Base-by-base conservation (phyloP, 106 monocot genomes). In the Narthecium ossifragum region DNA sequence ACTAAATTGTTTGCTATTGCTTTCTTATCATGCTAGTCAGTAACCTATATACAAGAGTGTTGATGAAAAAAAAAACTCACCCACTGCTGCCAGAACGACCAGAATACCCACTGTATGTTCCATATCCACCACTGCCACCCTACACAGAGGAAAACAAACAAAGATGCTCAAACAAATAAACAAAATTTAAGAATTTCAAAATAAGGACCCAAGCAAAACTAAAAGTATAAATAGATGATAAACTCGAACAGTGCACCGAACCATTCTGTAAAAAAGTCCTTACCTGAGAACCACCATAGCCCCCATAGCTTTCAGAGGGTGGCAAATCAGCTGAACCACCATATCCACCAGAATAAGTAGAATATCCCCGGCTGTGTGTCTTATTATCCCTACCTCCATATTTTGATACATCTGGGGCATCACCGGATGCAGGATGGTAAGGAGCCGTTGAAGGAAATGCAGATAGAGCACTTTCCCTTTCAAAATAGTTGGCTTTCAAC, bases 401-500 rank as follows among this genome's bases (percentile, higher is more conserved):
- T 54, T 78, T 75, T 63, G 90, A 53, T 2, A 55, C 75, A 45
- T 81, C 78, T 23, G 79, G 48, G 62, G 64, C 34, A 59, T 72
- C 73, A 67, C 41, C 58, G 25, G 71, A 47, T 29, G 78, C 55
- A 39, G 75, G 62, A 78, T 75, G 71, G 57, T 80, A 87, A 27
- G 83, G 73, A 63, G 76, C 51, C 38, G 75, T 34, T 15, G 81
- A 29, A 18, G 75, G 61, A 57, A 73, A 70, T 62, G 74, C 18
- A 56, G 82, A 55, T 37, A 96, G 65, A 50, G 78, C 73, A 53
- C 62, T 55, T 57, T 96, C 96, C 41, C 80, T 90, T 61, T 90
- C 96, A 78, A 90, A 96, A 26, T 71, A 73, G 62, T 90, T 90
- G 8, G 90, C 90, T 66, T 83, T 90, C 60, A 96, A 70, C 26